A percentile compares a stretch with the other conserved stretches of the same genome.
These are phyloP conservation scores for Themeda triandra DNA, from an alignment of 176 grass and related monocot genomes.

Conservation along the genomic window DNA sequence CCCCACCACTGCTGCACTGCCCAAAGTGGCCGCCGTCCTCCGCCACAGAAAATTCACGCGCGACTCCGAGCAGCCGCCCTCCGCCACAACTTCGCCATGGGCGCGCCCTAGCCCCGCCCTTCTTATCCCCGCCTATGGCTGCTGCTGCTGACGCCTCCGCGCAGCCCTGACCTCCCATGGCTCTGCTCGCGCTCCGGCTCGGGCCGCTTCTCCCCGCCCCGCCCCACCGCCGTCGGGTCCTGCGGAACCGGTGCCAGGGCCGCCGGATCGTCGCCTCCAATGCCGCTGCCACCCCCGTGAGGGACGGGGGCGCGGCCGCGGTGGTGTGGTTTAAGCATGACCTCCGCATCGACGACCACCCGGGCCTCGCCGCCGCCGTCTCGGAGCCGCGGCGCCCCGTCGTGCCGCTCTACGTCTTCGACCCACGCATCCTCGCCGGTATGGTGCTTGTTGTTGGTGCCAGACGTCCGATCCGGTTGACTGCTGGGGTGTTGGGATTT, in stretches of 20 bases:
- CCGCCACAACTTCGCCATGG: conserved; percentile 62
- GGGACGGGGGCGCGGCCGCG: conserved; percentile 33
- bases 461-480: neutral
- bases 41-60: conserved; percentile 34
- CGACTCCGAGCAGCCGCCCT: conserved; percentile 34
- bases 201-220: conserved; percentile 21
- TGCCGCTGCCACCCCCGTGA: conserved; percentile 18
- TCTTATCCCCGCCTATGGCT: conserved; percentile 65
- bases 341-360: conserved; percentile 82
- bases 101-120: conserved; percentile 51
- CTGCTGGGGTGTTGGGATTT: neutral
- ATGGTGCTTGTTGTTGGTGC: neutral
- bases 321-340: conserved; percentile 99
- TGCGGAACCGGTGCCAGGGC: neutral
- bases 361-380: conserved; percentile 61
- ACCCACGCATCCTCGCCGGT: conserved; percentile 79
- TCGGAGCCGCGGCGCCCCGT: conserved; percentile 54
- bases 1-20: conserved; percentile 20
- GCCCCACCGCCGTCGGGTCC: neutral
- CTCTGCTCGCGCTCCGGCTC: conserved; percentile 52
- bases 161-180: conserved; percentile 48
- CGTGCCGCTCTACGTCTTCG: conserved; percentile 91
- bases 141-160: conserved; percentile 1
- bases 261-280: conserved; percentile 14
- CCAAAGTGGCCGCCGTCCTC: neutral